Evolutionary conservation across 805 yeast genomes (phyloP).

Genomic region (Saturnispora sekii): DNA sequence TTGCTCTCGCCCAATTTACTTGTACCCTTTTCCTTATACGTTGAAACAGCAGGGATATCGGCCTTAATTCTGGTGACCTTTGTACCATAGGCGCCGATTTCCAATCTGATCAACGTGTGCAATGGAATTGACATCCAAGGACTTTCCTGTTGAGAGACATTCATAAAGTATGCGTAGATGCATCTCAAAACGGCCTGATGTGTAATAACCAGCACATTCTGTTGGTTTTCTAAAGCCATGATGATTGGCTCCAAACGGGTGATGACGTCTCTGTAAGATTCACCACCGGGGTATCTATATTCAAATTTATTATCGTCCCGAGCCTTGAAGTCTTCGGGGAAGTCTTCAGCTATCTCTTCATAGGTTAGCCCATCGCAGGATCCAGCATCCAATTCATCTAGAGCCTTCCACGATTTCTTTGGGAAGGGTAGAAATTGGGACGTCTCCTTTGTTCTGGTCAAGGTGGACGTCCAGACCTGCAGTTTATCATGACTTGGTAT

Average conservation of each 20-base stretch:
- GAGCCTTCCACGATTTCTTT: constrained; percentile 89
- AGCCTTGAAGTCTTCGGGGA: constrained; percentile 92
- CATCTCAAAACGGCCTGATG: constrained; percentile 97
- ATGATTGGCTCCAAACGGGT: constrained; percentile 93
- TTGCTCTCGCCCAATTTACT: constrained; percentile 47
- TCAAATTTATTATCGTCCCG: constrained; percentile 94
- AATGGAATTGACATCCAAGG: constrained; percentile 99
- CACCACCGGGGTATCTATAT: constrained; percentile 95
- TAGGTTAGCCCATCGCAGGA: constrained; percentile 96
- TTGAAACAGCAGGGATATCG: constrained; percentile 94
- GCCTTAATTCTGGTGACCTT: constrained; percentile 86
- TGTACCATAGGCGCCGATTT: constrained; percentile 91
- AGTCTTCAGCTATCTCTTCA: constrained; percentile 74
- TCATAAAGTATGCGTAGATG: constrained; percentile 96
- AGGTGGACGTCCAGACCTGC: constrained; percentile 94
- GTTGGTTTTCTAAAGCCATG: constrained; percentile 97
- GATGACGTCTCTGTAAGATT: constrained; percentile 91
- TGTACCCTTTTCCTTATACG: constrained; percentile 93
- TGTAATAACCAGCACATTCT: constrained; percentile 87
- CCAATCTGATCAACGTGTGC: constrained; percentile 87
- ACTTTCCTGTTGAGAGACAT: constrained; percentile 91
- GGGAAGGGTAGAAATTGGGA: constrained; percentile 73
- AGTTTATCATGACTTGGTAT: constrained; percentile 53
- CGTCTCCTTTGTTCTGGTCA: constrained; percentile 86
- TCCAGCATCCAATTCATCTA: constrained; percentile 96